Evolutionary conservation across 345 rosid genomes (phyloP).

Genomic region (Bretschneidera sinensis): DNA sequence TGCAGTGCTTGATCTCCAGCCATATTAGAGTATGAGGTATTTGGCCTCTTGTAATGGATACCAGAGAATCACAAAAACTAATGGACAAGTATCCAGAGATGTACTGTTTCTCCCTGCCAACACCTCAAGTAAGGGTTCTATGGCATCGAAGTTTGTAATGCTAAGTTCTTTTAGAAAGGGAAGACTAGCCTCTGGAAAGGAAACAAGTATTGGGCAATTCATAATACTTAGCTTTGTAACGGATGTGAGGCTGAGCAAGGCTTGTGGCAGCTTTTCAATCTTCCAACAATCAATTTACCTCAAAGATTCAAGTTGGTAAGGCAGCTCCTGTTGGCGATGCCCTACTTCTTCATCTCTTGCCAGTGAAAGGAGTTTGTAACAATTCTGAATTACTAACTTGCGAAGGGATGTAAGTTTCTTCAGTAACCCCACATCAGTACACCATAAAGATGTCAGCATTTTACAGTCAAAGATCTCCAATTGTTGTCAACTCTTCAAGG

Average conservation of each 20-base stretch:
- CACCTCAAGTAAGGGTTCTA: background rate
- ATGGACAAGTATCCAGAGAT: background rate
- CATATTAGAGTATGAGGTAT: conserved; percentile 2
- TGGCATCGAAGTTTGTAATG: background rate
- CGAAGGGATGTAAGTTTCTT: too few species aligned
- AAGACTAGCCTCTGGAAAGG: background rate
- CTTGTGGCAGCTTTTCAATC: background rate
- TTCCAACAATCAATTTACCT: background rate
- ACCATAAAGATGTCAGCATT: background rate
- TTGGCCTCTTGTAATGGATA: background rate
- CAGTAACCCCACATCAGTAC: background rate
- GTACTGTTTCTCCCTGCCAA: background rate
- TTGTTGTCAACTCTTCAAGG: background rate
- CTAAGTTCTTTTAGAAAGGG: background rate
- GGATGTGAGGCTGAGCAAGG: conserved; percentile 4
- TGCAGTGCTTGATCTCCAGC: background rate
- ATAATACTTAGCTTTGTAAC: background rate
- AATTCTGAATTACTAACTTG: too few species aligned
- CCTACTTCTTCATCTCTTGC: conserved; percentile 1
- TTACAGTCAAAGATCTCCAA: conserved; percentile 1
- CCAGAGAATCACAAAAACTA: background rate
- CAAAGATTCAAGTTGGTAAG: conserved; percentile 2
- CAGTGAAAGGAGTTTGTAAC: background rate
- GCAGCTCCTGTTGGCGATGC: background rate
- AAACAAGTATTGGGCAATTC: conserved; percentile 9